Evolutionary conservation across 495 filamentous ascomycete genomes (phyloP).

Genomic region (Aspergillus avenaceus): DNA sequence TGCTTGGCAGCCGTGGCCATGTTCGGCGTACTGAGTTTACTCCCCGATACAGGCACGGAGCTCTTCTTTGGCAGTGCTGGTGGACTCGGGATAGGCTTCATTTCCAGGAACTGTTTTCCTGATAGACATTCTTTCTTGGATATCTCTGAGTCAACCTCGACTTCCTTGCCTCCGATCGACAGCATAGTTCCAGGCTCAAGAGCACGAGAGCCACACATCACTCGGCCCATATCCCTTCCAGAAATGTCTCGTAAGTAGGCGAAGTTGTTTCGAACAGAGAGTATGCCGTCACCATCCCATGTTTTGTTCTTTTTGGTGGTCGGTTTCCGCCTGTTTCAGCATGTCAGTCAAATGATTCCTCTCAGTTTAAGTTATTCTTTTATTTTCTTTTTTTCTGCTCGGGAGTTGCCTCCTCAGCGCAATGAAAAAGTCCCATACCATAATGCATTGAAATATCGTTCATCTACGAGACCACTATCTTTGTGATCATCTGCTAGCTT

Average conservation of each 20-base stretch:
- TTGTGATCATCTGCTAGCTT: constrained; percentile 4
- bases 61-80: constrained; percentile 18
- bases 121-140: constrained; percentile 60
- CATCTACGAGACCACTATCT: constrained; percentile 28
- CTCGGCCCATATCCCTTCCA: constrained; percentile 64
- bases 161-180: constrained; percentile 66
- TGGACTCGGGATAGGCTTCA: constrained; percentile 12
- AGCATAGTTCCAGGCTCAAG: constrained; percentile 60
- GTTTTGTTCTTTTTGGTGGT: constrained; percentile 81
- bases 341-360: neutral
- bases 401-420: constrained; percentile 2
- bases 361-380: too few species aligned
- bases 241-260: constrained; percentile 61
- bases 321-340: constrained; percentile 59
- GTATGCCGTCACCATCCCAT: constrained; percentile 80
- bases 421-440: constrained; percentile 42
- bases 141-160: constrained; percentile 67
- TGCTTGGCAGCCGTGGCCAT: neutral
- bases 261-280: constrained; percentile 53
- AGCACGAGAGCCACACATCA: constrained; percentile 46
- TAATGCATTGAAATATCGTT: constrained; percentile 61
- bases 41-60: constrained; percentile 16
- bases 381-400: neutral
- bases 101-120: constrained; percentile 46
- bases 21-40: constrained; percentile 4